Conservation (phyloP, 345 rosid species). For the Dipteronia dyeriana region DNA sequence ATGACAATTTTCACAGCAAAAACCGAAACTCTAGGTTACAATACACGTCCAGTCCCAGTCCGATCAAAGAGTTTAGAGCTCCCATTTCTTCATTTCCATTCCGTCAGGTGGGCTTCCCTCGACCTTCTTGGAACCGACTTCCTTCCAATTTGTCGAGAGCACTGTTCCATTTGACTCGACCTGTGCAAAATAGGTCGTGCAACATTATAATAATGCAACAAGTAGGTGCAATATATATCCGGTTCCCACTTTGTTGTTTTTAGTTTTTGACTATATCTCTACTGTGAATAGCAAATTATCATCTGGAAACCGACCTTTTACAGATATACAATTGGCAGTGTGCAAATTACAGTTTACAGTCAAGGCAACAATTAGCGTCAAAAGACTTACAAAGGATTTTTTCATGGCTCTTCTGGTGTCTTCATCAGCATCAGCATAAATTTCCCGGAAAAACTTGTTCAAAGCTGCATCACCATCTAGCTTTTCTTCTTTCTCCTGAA, state of each 20-base stretch:
- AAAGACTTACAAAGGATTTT: constrained; percentile 84
- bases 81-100: constrained; percentile 96
- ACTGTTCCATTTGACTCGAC: constrained; percentile 95
- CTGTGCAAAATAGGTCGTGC: constrained; percentile 37
- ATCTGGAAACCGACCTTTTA: background rate
- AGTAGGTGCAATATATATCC: background rate
- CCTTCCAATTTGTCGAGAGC: constrained; percentile 96
- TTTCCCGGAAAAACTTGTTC: constrained; percentile 88
- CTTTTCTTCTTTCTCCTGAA: constrained; percentile 96
- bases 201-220: constrained; percentile 12
- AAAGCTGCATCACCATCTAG: constrained; percentile 95
- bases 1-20: constrained; percentile 19
- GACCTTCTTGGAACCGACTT: constrained; percentile 82
- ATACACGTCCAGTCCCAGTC: background rate
- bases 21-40: constrained; percentile 18
- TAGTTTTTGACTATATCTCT: background rate
- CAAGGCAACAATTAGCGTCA: background rate
- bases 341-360: background rate
- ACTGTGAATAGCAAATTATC: background rate
- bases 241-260: background rate
- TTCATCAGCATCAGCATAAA: constrained; percentile 77
- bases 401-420: constrained; percentile 91
- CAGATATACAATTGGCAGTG: background rate
- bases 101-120: constrained; percentile 96
- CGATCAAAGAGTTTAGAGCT: constrained; percentile 28